A percentile compares a stretch with the other conserved stretches of the same genome.
Conservation (phyloP, 1,139 yeast species). For the Suhomyces yuchorum region DNA sequence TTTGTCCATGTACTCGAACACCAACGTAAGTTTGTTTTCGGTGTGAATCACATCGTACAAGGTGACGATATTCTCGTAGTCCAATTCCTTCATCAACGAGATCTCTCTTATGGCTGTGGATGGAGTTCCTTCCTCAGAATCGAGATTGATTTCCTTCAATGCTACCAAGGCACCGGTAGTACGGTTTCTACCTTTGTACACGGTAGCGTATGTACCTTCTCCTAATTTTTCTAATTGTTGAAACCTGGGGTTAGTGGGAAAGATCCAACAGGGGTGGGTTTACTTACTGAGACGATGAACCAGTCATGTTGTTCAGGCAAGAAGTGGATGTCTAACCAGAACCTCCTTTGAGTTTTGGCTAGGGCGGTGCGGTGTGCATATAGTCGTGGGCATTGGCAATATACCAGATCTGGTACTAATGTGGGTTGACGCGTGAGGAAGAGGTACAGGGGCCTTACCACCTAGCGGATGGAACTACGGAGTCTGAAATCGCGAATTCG, state of each 20-base stretch:
- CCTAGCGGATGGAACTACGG: too few species aligned
- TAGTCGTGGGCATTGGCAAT: background rate
- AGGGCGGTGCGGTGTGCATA: slow-evolving; percentile 1
- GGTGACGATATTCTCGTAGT: slow-evolving; percentile 91
- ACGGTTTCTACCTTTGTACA: slow-evolving; percentile 91
- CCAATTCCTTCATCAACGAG: slow-evolving; percentile 92
- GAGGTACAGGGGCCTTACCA: too few species aligned
- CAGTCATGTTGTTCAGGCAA: slow-evolving; percentile 23
- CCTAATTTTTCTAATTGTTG: slow-evolving; percentile 85
- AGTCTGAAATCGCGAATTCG: too few species aligned
- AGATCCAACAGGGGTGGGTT: background rate
- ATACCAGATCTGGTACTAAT: background rate
- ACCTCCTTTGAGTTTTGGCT: background rate
- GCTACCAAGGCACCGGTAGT: slow-evolving; percentile 94
- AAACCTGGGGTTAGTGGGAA: slow-evolving; percentile 30
- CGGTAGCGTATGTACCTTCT: slow-evolving; percentile 98
- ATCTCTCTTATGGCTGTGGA: slow-evolving; percentile 97
- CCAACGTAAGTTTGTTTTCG: slow-evolving; percentile 90
- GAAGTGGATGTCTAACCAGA: background rate
- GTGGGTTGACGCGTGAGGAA: too few species aligned
- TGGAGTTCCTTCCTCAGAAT: slow-evolving; percentile 97
- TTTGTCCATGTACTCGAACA: slow-evolving; percentile 91
- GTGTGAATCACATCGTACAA: slow-evolving; percentile 95
- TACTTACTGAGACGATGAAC: slow-evolving; percentile 35
- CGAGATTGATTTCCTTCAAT: slow-evolving; percentile 88